Evolutionary conservation across 2,329 filamentous ascomycete species (phyloP).

Genomic region (Chalaropsis thielavioides): DNA sequence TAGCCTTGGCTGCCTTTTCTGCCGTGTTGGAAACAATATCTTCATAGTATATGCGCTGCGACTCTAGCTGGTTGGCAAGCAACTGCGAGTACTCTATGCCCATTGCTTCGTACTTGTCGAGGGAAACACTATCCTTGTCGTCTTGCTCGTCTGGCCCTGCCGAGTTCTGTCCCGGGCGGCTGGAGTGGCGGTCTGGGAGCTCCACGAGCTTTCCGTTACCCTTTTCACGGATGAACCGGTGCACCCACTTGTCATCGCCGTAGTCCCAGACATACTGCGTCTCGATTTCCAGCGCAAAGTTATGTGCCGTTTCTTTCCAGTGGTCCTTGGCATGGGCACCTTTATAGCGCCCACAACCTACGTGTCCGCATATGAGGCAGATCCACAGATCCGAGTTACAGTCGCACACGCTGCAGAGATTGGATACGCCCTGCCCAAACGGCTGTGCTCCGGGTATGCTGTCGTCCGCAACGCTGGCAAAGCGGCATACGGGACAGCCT

Average conservation of each 20-base stretch:
- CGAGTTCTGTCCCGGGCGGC: constrained; percentile 2
- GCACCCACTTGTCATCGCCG: constrained; percentile 86
- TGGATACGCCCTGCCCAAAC: constrained; percentile 46
- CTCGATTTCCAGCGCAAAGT: constrained; percentile 81
- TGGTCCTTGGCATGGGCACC: constrained; percentile 85
- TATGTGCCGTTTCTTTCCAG: constrained; percentile 78
- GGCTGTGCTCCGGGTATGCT: constrained; percentile 28
- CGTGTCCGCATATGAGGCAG: constrained; percentile 81
- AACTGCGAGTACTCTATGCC: constrained; percentile 90
- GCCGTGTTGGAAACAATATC: constrained; percentile 78
- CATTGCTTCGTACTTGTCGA: constrained; percentile 58
- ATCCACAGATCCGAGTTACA: constrained; percentile 80
- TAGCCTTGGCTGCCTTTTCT: constrained; percentile 71
- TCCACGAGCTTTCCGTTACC: constrained; percentile 86
- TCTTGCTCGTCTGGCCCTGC: constrained; percentile 26
- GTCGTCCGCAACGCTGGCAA: constrained; percentile 48
- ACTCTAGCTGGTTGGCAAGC: constrained; percentile 82
- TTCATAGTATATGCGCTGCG: constrained; percentile 85
- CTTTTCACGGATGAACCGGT: constrained; percentile 87
- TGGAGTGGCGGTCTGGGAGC: constrained; percentile 41
- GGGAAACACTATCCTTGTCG: constrained; percentile 52
- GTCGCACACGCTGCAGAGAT: constrained; percentile 70
- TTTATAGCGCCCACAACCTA: constrained; percentile 91
- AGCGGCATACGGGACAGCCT: constrained; percentile 88
- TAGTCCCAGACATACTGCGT: constrained; percentile 99